These are phyloP conservation scores for Hibiscus mutabilis DNA, from an alignment of 345 rosid genomes.

Conservation along the genomic window DNA sequence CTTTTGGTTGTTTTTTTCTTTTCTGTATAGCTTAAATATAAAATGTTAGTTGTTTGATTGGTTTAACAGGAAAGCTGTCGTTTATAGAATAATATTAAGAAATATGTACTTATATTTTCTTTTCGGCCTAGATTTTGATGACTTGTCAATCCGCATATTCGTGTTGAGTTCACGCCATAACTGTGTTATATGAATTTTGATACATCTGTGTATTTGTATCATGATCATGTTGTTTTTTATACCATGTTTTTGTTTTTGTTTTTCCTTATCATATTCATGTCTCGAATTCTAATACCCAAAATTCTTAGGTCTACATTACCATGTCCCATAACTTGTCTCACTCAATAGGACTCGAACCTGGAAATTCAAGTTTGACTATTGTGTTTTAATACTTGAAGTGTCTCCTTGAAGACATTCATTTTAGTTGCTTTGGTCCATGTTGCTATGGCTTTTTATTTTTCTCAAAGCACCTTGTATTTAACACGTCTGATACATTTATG, in stretches of 20 bases:
- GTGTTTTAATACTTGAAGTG: not conserved
- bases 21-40: not conserved
- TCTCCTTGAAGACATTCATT: not conserved
- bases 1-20: not conserved
- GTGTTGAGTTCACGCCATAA: not conserved
- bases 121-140: not conserved
- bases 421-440: not conserved
- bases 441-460: not conserved
- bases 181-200: not conserved
- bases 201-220: not conserved
- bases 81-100: not conserved
- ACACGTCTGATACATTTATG: not conserved
- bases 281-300: not conserved
- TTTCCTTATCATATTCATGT: not conserved
- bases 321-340: not conserved
- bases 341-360: not conserved
- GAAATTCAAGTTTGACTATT: not conserved
- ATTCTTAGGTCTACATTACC: not conserved
- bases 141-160: not conserved
- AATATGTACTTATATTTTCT: not conserved
- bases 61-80: constrained; percentile 5
- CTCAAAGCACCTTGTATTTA: not conserved
- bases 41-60: not conserved
- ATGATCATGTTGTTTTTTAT: not conserved
- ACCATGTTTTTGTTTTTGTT: not conserved